Base-by-base conservation (phyloP, 208 protist genomes). In the Leishmania tarentolae region DNA sequence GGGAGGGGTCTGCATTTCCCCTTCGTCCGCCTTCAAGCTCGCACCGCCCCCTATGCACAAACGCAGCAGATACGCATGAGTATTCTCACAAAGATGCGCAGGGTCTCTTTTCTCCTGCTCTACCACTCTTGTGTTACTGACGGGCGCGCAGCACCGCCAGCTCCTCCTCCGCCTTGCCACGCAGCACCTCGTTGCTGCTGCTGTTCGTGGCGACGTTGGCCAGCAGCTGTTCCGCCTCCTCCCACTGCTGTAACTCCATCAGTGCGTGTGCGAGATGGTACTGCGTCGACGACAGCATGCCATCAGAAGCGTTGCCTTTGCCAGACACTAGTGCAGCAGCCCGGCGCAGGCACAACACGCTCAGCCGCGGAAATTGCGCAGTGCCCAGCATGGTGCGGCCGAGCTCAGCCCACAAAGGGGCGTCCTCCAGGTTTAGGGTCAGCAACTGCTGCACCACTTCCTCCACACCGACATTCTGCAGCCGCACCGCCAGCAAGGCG, bases 91-190 rank as follows among this genome's bases (percentile, higher is more conserved):
- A 76, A 80, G 37, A 57, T 57, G 66, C 3, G 28, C 72, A 40
- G 9, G n/a, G 35, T 3, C 11, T 13, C 24, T 50, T 53, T 2
- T 68, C 9, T 40, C 40, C 40, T n/a, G 68, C n/a, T 56, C 53
- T 47, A 68, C 74, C 44, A 79, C 66, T 28, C 15, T 21, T 59
- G 35, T 35, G 31, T 61, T 46, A 66, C 56, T 77, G 46, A 40
- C 61, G 31, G 19, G 71, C 71, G 2, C 40, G 56, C 69, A 95
- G 65, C 57, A 87, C 57, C 17, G 74, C 74, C 37, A 96, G 82
- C 84, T 95, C 88, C 81, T 97, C 90, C 82, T 94, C 88, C 57
- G 95, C 95, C 81, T 91, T 93, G 40, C 86, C 90, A 15, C 86
- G 83, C 35, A 96, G 87, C 37, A 92, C 86, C 57, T 95, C 90